phyloP scores from a whole-genome alignment of 768 basidiomycete species.

The Austroboletus eburneus region DNA sequence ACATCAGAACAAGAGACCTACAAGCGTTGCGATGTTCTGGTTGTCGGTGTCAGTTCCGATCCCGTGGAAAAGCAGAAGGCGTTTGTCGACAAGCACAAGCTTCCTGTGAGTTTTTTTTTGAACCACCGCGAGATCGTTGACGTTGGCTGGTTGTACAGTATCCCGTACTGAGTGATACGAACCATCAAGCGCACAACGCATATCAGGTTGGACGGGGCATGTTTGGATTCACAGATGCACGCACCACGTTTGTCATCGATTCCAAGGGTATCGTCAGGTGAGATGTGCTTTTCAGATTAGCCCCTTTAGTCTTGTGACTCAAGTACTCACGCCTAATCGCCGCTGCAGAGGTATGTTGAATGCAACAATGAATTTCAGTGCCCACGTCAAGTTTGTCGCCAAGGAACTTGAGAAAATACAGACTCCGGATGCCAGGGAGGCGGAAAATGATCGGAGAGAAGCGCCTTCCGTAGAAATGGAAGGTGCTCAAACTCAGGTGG shows the following conservation, averaged over 20 bases:
- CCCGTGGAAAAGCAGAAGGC: constrained; percentile 66
- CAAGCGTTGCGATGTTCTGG: constrained; percentile 55
- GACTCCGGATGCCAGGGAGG: constrained; percentile 1
- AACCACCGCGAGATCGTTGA: not conserved
- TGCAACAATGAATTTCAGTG: constrained; percentile 56
- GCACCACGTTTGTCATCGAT: constrained; percentile 78
- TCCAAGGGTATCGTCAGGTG: constrained; percentile 63
- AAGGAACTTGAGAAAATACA: constrained; percentile 57
- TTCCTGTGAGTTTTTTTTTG: constrained; percentile 45
- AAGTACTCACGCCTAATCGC: constrained; percentile 1
- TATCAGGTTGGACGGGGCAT: constrained; percentile 66
- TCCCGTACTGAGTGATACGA: constrained; percentile 71
- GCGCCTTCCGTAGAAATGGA: too few relatives aligned
- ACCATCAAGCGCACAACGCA: constrained; percentile 56
- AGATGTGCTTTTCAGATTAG: constrained; percentile 9
- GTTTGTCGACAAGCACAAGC: constrained; percentile 67
- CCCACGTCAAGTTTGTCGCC: constrained; percentile 68
- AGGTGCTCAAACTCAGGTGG: too few relatives aligned
- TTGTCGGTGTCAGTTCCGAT: constrained; percentile 76
- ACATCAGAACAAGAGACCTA: constrained; percentile 60
- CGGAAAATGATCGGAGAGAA: not conserved
- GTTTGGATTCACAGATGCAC: constrained; percentile 58
- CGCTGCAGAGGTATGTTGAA: constrained; percentile 51
- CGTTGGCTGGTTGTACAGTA: constrained; percentile 41
- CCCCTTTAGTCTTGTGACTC: not conserved